These are phyloP conservation scores for Carex myosuroides DNA, from an alignment of 176 grass and related monocot genomes.

Conservation along the genomic window DNA sequence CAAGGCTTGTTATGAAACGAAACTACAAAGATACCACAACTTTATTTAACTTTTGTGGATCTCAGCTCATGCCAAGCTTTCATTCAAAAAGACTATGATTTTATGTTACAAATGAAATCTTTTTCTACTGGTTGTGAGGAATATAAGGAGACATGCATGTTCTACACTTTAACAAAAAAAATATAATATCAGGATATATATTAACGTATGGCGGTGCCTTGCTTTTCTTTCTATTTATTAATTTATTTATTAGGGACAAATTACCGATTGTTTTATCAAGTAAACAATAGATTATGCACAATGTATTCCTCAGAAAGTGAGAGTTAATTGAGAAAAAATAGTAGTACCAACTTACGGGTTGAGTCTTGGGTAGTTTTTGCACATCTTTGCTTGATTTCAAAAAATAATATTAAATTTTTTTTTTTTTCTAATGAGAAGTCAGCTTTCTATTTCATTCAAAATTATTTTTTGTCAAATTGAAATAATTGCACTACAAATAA, in stretches of 20 bases:
- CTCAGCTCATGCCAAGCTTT: neutral
- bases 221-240: neutral
- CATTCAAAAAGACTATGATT: neutral
- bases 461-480: neutral
- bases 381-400: neutral
- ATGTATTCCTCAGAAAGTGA: neutral
- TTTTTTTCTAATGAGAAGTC: neutral
- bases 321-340: neutral
- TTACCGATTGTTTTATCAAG: neutral
- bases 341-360: neutral
- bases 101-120: neutral
- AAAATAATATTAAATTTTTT: neutral
- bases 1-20: constrained; percentile 27
- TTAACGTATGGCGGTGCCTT: neutral
- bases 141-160: neutral
- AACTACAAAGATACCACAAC: neutral
- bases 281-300: neutral
- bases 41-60: neutral
- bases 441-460: neutral
- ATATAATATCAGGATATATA: no score
- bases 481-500: neutral
- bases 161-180: neutral
- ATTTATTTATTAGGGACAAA: neutral
- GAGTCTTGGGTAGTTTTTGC: no score
- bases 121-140: neutral